Conservation (phyloP, 148 eudicot genomes). For the Heliosperma pusillum region DNA sequence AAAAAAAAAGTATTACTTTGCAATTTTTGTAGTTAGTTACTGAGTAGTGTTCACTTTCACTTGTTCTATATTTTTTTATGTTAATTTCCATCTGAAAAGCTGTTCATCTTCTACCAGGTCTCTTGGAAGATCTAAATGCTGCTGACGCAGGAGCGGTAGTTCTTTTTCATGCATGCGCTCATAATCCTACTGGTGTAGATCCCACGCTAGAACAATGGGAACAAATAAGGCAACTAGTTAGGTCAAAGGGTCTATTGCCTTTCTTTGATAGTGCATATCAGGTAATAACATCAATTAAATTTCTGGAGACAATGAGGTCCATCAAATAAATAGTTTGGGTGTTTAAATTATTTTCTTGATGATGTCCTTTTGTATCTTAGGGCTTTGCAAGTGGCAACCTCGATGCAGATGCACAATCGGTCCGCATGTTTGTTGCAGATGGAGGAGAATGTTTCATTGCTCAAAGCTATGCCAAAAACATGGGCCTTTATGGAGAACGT, state of each 20-base stretch:
- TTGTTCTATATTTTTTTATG: neutral
- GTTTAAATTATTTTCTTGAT: neutral
- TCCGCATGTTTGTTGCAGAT: conserved; percentile 53
- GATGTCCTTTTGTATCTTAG: conserved; percentile 20
- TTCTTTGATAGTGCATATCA: conserved; percentile 65
- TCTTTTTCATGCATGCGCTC: conserved; percentile 69
- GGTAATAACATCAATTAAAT: conserved; percentile 24
- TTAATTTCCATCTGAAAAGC: neutral
- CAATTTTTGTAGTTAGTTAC: neutral
- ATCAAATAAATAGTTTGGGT: neutral
- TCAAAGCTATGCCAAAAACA: conserved; percentile 54
- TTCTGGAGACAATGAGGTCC: neutral
- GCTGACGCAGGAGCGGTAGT: conserved; percentile 92
- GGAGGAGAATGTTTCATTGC: conserved; percentile 54
- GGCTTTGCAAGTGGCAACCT: conserved; percentile 62
- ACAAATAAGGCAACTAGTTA: conserved; percentile 68
- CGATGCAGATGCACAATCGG: conserved; percentile 47
- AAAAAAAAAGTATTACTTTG: no score
- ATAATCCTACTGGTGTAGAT: conserved; percentile 60
- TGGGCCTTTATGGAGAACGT: conserved; percentile 59
- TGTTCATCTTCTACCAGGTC: conserved; percentile 41
- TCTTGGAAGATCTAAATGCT: conserved; percentile 83
- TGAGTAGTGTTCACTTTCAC: neutral
- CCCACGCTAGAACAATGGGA: conserved; percentile 57
- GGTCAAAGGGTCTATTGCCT: conserved; percentile 71